Evolutionary conservation across 192 early-diverging fungal genomes (phyloP).

Genomic region (Dimargaris cristalligena): DNA sequence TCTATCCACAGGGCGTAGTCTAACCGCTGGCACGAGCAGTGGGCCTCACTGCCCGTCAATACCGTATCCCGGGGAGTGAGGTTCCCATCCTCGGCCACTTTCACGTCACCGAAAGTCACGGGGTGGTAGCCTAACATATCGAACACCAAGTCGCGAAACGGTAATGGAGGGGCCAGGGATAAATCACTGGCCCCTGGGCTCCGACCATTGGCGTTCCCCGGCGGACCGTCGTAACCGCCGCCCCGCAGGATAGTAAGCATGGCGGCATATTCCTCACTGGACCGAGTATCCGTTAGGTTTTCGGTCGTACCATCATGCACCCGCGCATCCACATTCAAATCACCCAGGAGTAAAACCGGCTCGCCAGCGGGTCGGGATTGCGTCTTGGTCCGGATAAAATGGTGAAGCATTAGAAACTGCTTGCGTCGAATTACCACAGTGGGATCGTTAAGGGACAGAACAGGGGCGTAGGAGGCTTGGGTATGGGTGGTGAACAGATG

Average conservation of each 20-base stretch:
- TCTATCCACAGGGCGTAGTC: slow-evolving; percentile 31
- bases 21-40: slow-evolving; percentile 27
- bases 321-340: slow-evolving; percentile 43
- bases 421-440: slow-evolving; percentile 37
- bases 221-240: neutral
- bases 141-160: slow-evolving; percentile 16
- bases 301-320: slow-evolving; percentile 14
- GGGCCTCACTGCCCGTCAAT: slow-evolving; percentile 34
- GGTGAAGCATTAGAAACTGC: slow-evolving; percentile 49
- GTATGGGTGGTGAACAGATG: slow-evolving; percentile 74
- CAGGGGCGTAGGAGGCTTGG: slow-evolving; percentile 51
- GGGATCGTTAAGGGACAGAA: slow-evolving; percentile 28
- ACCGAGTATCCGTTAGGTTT: neutral
- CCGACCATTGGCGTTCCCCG: neutral
- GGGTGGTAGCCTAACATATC: slow-evolving; percentile 47
- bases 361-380: slow-evolving; percentile 25
- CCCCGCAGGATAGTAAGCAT: slow-evolving; percentile 40
- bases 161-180: neutral
- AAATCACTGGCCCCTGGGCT: too few species aligned
- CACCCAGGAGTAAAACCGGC: slow-evolving; percentile 41
- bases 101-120: slow-evolving; percentile 61
- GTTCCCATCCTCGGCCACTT: slow-evolving; percentile 24
- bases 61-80: slow-evolving; percentile 38
- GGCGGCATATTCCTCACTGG: slow-evolving; percentile 28
- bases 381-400: slow-evolving; percentile 36